These are phyloP conservation scores for Ettlia oleoabundans DNA, from an alignment of 139 green algal species.

Conservation along the genomic window DNA sequence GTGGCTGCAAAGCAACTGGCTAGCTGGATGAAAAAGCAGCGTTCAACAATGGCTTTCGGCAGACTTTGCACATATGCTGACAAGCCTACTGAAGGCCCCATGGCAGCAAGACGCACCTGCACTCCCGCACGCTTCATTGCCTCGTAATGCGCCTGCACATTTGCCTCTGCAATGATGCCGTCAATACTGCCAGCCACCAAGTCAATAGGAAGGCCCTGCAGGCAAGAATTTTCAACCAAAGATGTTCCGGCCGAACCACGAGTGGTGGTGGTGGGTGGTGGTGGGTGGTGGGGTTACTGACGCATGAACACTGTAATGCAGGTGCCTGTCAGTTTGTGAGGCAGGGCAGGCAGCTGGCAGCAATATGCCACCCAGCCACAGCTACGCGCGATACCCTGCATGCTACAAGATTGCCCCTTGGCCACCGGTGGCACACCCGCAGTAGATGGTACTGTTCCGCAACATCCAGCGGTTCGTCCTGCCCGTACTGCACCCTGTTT, in stretches of 20 bases:
- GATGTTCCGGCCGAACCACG: too few relatives aligned
- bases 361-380: too few relatives aligned
- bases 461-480: conserved; percentile 66
- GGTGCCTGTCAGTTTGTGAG: too few relatives aligned
- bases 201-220: conserved; percentile 78
- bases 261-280: background rate
- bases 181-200: conserved; percentile 80
- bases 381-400: background rate
- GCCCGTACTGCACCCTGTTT: conserved; percentile 77
- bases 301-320: too few relatives aligned
- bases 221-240: too few relatives aligned
- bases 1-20: too few relatives aligned
- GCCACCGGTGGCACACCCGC: conserved; percentile 25
- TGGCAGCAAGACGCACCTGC: conserved; percentile 36
- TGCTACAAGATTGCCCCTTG: too few relatives aligned
- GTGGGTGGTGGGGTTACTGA: background rate
- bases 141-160: conserved; percentile 70
- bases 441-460: conserved; percentile 74
- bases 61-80: too few relatives aligned
- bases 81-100: too few relatives aligned
- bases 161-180: conserved; percentile 75
- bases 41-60: too few relatives aligned
- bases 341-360: too few relatives aligned
- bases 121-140: conserved; percentile 66
- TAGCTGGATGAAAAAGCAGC: too few relatives aligned